Percentiles rank a stretch among this genome's conserved stretches.
Conservation (phyloP, 495 filamentous ascomycete genomes). For the Talaromyces wortmannii region DNA sequence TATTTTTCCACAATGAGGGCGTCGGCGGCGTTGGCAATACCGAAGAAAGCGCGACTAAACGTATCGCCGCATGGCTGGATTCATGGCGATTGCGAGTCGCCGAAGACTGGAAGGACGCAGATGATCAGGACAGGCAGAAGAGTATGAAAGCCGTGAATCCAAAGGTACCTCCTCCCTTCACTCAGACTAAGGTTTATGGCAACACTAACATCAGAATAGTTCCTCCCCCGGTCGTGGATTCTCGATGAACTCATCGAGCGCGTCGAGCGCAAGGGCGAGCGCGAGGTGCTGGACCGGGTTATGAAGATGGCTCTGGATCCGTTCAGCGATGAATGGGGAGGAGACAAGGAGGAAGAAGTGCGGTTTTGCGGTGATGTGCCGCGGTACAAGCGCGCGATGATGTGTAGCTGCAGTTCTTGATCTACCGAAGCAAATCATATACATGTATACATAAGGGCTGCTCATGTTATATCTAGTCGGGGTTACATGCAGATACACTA, state of each 20-base stretch:
- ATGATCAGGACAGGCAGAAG: constrained; percentile 54
- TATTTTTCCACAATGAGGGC: constrained; percentile 68
- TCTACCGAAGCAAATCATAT: too few relatives aligned
- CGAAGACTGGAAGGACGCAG: constrained; percentile 58
- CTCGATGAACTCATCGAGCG: constrained; percentile 85
- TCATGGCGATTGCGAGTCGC: constrained; percentile 60
- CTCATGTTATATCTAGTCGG: too few relatives aligned
- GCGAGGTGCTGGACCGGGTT: constrained; percentile 64
- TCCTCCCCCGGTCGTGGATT: constrained; percentile 83
- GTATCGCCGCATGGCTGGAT: constrained; percentile 69
- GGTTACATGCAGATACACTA: too few relatives aligned
- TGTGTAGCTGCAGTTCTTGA: constrained; percentile 76
- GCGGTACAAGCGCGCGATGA: constrained; percentile 64
- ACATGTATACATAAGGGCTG: too few relatives aligned
- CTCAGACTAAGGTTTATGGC: too few relatives aligned
- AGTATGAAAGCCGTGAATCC: constrained; percentile 85
- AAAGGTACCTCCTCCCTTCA: constrained; percentile 39
- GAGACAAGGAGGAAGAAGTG: constrained; percentile 64
- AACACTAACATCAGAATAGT: constrained; percentile 33
- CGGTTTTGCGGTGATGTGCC: constrained; percentile 89
- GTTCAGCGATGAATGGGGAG: constrained; percentile 74
- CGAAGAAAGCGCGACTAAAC: constrained; percentile 49
- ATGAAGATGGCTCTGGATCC: constrained; percentile 78
- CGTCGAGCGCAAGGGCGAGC: constrained; percentile 78
- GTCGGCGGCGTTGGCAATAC: constrained; percentile 49